These are phyloP conservation scores for Symmetrospora coprosmae DNA, from an alignment of 768 basidiomycete genomes.

Conservation along the genomic window DNA sequence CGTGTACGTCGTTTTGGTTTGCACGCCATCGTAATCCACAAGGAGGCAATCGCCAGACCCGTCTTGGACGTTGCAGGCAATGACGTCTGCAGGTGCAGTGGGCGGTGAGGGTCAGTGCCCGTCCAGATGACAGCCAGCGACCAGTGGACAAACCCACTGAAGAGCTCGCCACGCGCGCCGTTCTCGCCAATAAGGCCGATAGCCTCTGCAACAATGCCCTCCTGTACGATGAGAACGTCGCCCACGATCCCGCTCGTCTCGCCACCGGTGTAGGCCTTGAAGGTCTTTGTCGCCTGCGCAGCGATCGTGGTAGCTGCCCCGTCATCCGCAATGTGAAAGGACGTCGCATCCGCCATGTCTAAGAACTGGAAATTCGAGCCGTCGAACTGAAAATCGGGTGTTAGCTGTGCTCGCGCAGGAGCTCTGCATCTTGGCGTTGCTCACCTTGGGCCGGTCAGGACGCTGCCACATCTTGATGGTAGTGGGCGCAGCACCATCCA, in stretches of 20 bases:
- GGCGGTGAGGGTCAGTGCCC: background rate
- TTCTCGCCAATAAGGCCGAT: background rate
- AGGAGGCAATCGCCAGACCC: background rate
- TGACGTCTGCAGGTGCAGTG: background rate
- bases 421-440: no score
- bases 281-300: background rate
- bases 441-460: no score
- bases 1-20: background rate
- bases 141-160: background rate
- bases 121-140: background rate
- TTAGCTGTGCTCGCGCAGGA: no score
- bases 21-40: background rate
- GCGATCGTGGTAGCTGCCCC: background rate
- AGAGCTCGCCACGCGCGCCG: background rate
- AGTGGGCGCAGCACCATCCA: background rate
- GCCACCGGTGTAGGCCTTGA: background rate
- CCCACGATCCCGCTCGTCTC: background rate
- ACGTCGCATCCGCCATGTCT: no score
- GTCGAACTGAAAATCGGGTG: no score
- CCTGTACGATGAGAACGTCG: background rate
- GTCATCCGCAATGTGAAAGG: background rate
- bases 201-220: background rate
- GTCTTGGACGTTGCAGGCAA: background rate
- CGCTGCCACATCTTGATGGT: background rate
- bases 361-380: no score